Evolutionary conservation across 345 rosid species (phyloP).

Genomic region (Eucalyptus tenuipes): DNA sequence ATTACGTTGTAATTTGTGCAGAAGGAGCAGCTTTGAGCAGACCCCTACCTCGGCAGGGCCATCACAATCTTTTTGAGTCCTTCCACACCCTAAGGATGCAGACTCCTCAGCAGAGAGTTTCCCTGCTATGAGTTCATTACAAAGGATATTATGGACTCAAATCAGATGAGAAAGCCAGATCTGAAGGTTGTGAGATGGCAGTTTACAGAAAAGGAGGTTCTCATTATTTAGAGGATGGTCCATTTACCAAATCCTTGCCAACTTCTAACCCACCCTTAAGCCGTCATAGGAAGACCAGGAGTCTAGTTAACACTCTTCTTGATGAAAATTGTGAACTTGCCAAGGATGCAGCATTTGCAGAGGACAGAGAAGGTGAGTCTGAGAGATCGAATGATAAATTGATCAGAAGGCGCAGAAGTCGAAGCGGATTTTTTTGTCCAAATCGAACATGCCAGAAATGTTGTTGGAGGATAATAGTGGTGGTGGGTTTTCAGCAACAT

Average conservation of each 20-base stretch:
- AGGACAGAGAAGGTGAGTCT: slow-evolving; percentile 10
- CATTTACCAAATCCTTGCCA: slow-evolving; percentile 15
- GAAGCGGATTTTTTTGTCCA: slow-evolving; percentile 23
- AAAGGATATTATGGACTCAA: slow-evolving; percentile 63
- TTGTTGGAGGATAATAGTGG: slow-evolving; percentile 51
- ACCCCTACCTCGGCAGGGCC: slow-evolving; percentile 7
- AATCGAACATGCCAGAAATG: slow-evolving; percentile 26
- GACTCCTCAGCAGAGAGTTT: slow-evolving; percentile 27
- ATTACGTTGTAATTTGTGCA: slow-evolving; percentile 20
- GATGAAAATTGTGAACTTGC: slow-evolving; percentile 31
- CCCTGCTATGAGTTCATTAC: slow-evolving; percentile 76
- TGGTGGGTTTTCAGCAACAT: slow-evolving; percentile 27
- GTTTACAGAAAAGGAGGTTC: slow-evolving; percentile 20
- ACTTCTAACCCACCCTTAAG: slow-evolving; percentile 18
- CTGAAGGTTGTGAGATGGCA: slow-evolving; percentile 51
- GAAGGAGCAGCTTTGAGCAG: slow-evolving; percentile 17
- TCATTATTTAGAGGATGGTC: slow-evolving; percentile 13
- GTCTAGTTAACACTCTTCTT: slow-evolving; percentile 29
- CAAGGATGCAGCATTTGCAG: neutral
- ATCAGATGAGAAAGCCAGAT: slow-evolving; percentile 12
- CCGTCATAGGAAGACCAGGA: slow-evolving; percentile 47
- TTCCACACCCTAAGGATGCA: slow-evolving; percentile 47
- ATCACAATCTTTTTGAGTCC: slow-evolving; percentile 32
- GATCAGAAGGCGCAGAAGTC: slow-evolving; percentile 61
- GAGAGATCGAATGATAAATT: slow-evolving; percentile 29